Conservation (phyloP, 176 grass and related monocot genomes). For the Poa pratensis region DNA sequence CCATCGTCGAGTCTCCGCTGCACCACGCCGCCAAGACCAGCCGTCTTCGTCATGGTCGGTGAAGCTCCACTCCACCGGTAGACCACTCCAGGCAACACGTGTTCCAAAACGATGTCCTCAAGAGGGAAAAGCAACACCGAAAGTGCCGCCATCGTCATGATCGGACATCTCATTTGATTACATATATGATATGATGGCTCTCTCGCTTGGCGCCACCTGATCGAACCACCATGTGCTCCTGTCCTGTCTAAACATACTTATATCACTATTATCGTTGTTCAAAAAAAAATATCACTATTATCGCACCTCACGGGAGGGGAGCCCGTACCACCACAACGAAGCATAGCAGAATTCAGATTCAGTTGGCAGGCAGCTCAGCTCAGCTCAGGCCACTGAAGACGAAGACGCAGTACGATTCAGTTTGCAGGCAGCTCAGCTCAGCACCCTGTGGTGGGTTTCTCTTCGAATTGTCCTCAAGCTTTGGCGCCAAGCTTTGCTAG, state of each 20-base stretch:
- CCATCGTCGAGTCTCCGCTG: too few relatives aligned
- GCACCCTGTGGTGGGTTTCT: too few relatives aligned
- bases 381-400: too few relatives aligned
- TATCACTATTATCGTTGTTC: background rate
- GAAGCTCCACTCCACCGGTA: too few relatives aligned
- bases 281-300: background rate
- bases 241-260: background rate
- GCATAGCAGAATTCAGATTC: background rate
- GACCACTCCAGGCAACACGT: too few relatives aligned
- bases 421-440: background rate
- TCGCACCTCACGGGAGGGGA: background rate
- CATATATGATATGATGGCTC: background rate
- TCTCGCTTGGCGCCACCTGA: conserved; percentile 29
- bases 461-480: background rate
- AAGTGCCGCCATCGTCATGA: too few relatives aligned
- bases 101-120: too few relatives aligned
- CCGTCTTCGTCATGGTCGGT: too few relatives aligned
- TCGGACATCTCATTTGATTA: too few relatives aligned
- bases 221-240: conserved; percentile 35
- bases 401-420: background rate
- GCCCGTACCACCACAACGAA: background rate
- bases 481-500: background rate
- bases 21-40: too few relatives aligned
- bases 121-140: too few relatives aligned
- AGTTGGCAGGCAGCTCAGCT: background rate